Evolutionary conservation across 2,329 filamentous ascomycete species (phyloP), one percentile per base, ranked within the genome.

Genomic region (Dactylellina haptotyla): DNA sequence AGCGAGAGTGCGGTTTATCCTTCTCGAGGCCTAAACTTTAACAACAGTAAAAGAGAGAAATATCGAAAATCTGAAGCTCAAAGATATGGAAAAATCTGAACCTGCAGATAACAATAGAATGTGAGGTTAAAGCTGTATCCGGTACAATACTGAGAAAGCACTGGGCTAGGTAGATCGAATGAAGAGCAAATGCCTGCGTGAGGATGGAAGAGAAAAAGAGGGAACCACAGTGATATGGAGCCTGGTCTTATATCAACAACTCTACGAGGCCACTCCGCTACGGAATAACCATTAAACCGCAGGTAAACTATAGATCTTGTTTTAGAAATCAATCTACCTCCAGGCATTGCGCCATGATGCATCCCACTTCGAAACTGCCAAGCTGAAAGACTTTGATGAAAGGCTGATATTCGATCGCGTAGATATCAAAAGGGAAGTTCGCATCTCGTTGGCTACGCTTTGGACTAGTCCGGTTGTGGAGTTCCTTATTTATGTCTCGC

Each of bases 281-380:
- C n/a, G n/a, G n/a, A n/a, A n/a, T n/a, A n/a, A n/a, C n/a, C n/a
- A n/a, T n/a, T n/a, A n/a, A n/a, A n/a, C n/a, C n/a, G n/a, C n/a
- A n/a, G n/a, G 45, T 20, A 26, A 26, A 20, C 45, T 50, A 25
- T 26, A 26, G 26, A 3, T 18, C 30, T 20, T 50, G 20, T 50
- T 23, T 45, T 20, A 4, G n/a, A 50, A 53, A 53, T 30, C 48
- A 20, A 53, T 53, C 12, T 28, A 50, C 30, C 3, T 23, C 45
- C 20, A 30, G 4, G 6, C 45, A 50, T 50, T 50, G 25, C 20
- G 45, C n/a, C 26, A 26, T 50, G n/a, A 26, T 2, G 23, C 16
- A 43, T 28, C 37, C 34, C 53, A 57, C 10, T 57, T 57, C 34
- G 53, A 57, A 57, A 57, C 53, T n/a, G 53, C 53, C 53, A 57